Base-by-base conservation (phyloP, 2,329 filamentous ascomycete genomes). In the Colletotrichum liaoningense region DNA sequence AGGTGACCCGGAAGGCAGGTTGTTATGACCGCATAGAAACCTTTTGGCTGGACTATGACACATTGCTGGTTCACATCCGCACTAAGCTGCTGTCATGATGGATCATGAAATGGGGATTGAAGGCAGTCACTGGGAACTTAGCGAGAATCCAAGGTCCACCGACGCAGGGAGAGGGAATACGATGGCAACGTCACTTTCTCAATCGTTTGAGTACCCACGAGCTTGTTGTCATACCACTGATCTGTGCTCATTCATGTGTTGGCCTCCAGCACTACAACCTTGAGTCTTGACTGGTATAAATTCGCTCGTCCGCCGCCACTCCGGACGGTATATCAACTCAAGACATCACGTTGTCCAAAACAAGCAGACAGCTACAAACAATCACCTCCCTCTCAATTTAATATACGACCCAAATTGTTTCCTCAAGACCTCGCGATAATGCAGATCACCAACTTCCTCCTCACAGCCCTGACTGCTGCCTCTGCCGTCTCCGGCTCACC, bases 381-480 rank as follows among this genome's bases (percentile, higher is more conserved):
- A 52, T 22, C 26, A 26, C 6, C 6, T 16, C 16, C 11, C 9
- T n/a, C 2, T 24, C 38, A 22, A 8, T 49, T 16, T 11, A 9
- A 26, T 60, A 4, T 7, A 22, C 38, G 8, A 26, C 58, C 24
- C 5, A 26, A 26, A 38, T 42, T 5, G 14, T 24, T 26, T 42
- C 26, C 24, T 22, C 24, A 49, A 24, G 35, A 67, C 76, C 78
- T 74, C 67, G 38, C 74, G 76, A 85, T 62, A 46, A 87, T 87
- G 85, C 84, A 86, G 77, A 79, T 86, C 81, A 82, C 84, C 75
- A 80, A 80, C 77, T 76, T 83, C 71, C 77, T 83, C 76, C 78
- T 82, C 66, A 80, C 83, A 35, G 81, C 83, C 46, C 83, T 85
- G 4, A 78, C 81, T 33, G 73, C 78, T 57, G 69, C 75, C 28